Conservation (phyloP, 179 eudicot genomes). For the Drosera spatulata region DNA sequence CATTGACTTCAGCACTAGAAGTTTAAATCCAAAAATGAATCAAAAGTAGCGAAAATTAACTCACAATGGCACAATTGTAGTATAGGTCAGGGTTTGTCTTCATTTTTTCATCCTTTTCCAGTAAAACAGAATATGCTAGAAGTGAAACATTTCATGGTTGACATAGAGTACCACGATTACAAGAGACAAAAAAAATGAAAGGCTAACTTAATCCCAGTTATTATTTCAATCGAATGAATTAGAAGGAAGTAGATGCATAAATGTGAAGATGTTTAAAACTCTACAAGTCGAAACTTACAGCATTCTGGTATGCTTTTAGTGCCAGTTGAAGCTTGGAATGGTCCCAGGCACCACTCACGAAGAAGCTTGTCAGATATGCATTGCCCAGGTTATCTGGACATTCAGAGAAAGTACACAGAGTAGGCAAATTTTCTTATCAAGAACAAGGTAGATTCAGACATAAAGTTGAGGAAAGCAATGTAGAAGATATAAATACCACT, state of each 20-base stretch:
- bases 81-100: constrained; percentile 73
- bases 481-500: too few relatives aligned
- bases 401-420: constrained; percentile 4
- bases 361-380: constrained; percentile 86
- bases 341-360: constrained; percentile 87
- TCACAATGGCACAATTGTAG: constrained; percentile 85
- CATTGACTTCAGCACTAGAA: too few relatives aligned
- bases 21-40: too few relatives aligned
- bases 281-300: constrained; percentile 43
- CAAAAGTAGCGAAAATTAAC: constrained; percentile 6
- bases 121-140: neutral
- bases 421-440: neutral
- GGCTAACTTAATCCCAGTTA: neutral
- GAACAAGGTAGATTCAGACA: neutral
- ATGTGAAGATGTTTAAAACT: neutral
- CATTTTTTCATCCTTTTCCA: constrained; percentile 90
- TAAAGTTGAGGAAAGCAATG: neutral
- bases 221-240: neutral
- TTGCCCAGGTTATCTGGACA: constrained; percentile 85
- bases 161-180: neutral
- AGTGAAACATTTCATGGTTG: neutral
- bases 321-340: constrained; percentile 71
- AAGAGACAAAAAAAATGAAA: neutral
- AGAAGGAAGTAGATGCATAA: neutral
- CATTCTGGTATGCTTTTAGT: constrained; percentile 87